Evolutionary conservation across 768 basidiomycete genomes (phyloP).

Genomic region (Lactifluus hygrophoroides): DNA sequence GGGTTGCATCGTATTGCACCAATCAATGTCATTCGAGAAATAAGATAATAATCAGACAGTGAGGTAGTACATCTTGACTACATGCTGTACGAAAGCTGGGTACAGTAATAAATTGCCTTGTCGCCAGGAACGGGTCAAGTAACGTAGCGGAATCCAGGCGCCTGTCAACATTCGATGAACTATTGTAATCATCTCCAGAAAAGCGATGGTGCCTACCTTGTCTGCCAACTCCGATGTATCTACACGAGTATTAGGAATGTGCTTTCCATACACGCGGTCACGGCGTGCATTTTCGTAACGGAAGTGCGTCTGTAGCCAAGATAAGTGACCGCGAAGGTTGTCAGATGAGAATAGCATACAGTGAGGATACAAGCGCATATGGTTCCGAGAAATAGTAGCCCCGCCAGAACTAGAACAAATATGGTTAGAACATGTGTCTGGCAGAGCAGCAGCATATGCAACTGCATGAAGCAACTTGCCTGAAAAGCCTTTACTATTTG

Average conservation of each 20-base stretch:
- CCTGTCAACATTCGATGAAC: slow-evolving; percentile 30
- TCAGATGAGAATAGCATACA: slow-evolving; percentile 25
- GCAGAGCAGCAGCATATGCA: background rate
- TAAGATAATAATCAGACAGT: background rate
- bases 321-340: background rate
- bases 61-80: too few relatives aligned
- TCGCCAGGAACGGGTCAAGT: slow-evolving; percentile 18
- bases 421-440: slow-evolving; percentile 2
- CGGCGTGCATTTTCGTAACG: slow-evolving; percentile 51
- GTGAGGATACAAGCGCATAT: slow-evolving; percentile 43
- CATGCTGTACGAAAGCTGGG: background rate
- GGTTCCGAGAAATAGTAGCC: slow-evolving; percentile 48
- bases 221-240: slow-evolving; percentile 62
- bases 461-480: slow-evolving; percentile 28
- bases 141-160: slow-evolving; percentile 53
- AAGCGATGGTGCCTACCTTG: slow-evolving; percentile 34
- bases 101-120: background rate
- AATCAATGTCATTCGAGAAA: background rate
- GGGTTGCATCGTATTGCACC: background rate
- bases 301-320: slow-evolving; percentile 45
- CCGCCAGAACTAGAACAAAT: slow-evolving; percentile 35
- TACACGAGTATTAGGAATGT: slow-evolving; percentile 38
- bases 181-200: background rate
- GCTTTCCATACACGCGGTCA: slow-evolving; percentile 45
- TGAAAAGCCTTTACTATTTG: slow-evolving; percentile 48